Evolutionary conservation across 2,329 filamentous ascomycete species (phyloP), one percentile per base, ranked within the genome.

Genomic region (Karstenula rhodostoma): DNA sequence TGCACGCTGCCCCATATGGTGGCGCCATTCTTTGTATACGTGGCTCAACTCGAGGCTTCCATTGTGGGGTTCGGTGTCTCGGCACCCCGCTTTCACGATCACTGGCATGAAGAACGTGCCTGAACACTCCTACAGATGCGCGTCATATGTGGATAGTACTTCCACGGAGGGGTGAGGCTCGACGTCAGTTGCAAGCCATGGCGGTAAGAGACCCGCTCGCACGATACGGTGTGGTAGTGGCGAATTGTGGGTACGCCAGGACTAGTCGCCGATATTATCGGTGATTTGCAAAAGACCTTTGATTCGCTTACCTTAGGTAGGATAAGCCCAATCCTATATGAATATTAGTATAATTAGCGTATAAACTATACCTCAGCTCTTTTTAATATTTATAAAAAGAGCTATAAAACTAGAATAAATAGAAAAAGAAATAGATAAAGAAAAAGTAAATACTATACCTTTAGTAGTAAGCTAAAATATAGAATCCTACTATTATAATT

Each of bases 1-100:
- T 53, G 15, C 42, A 55, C 32, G 52, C 52, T 37, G 52, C 52
- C 52, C 40, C 42, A 25, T 46, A 55, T 35, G 47, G 52, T 55
- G 52, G 52, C 52, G 52, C 52, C 40, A 46, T 46, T 13, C 17
- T 32, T 35, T 43, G 51, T 15, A 47, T 55, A 55, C 52, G 52
- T 55, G 52, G 40, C 52, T 55, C 52, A 55, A 55, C 52, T 46
- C 27, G 42, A 55, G 12, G 19, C 22, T 40, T 37, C 33, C 33
- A 42, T 27, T 44, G 40, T 46, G 52, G 52, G 37, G 42, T 43
- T 33, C 47, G 35, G 19, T 12, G 27, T 8, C 29, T 55, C 42
- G 52, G 52, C 52, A 46, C 29, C 52, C 52, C 52, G 52, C 40
- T 22, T 15, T 35, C 25, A 49, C 6, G 13, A 12, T 47, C 23